Percentiles rank a stretch among this genome's conserved stretches.
Evolutionary conservation across 208 protist species (phyloP).

Genomic region (Borovskyia barvae): DNA sequence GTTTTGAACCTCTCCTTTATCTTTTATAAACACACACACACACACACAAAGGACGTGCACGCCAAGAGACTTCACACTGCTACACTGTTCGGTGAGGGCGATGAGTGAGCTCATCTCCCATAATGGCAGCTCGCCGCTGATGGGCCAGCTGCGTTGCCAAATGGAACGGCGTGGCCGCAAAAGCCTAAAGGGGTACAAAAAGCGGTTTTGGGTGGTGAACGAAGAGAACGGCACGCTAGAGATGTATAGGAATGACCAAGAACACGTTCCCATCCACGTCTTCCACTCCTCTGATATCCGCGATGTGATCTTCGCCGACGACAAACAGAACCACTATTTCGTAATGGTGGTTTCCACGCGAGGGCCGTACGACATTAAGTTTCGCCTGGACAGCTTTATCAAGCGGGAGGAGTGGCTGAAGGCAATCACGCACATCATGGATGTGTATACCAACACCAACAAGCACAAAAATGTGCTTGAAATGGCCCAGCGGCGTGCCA

Average conservation of each 20-base stretch:
- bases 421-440: slow-evolving; percentile 73
- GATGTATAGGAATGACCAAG: slow-evolving; percentile 88
- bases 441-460: slow-evolving; percentile 59
- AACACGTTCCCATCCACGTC: slow-evolving; percentile 42
- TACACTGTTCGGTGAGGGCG: too few species aligned
- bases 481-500: slow-evolving; percentile 45
- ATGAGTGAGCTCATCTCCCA: slow-evolving; percentile 20
- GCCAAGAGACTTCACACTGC: too few species aligned
- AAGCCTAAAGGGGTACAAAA: slow-evolving; percentile 61
- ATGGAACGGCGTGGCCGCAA: slow-evolving; percentile 44
- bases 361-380: slow-evolving; percentile 40
- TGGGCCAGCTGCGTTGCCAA: slow-evolving; percentile 73
- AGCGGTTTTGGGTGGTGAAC: slow-evolving; percentile 83
- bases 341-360: slow-evolving; percentile 66
- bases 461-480: slow-evolving; percentile 53
- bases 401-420: slow-evolving; percentile 69
- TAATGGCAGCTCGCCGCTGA: slow-evolving; percentile 25
- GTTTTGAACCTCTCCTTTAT: too few species aligned
- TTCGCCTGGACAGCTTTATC: slow-evolving; percentile 63
- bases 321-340: slow-evolving; percentile 81
- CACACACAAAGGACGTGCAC: too few species aligned
- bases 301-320: slow-evolving; percentile 65
- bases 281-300: slow-evolving; percentile 57
- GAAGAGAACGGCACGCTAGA: slow-evolving; percentile 44
- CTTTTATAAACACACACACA: too few species aligned